Evolutionary conservation across 352 stramenopile species (phyloP).

Genomic region (Phytophthora ramorum): DNA sequence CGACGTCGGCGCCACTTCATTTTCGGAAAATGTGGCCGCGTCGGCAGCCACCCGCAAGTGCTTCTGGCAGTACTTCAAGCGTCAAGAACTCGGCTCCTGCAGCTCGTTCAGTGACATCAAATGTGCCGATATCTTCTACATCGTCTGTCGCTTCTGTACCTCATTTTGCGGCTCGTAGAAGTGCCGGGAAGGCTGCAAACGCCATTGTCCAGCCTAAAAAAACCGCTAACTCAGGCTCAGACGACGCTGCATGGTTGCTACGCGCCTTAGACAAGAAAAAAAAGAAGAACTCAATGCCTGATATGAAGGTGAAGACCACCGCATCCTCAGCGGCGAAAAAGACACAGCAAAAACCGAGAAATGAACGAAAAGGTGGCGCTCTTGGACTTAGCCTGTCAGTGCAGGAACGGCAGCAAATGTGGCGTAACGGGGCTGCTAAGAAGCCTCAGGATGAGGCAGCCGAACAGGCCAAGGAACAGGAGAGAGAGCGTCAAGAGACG

Average conservation of each 20-base stretch:
- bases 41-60: constrained; percentile 16
- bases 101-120: background rate
- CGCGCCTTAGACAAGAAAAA: constrained; percentile 55
- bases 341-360: constrained; percentile 19
- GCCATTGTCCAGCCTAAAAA: constrained; percentile 8
- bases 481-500: constrained; percentile 43
- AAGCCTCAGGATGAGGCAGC: constrained; percentile 24
- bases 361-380: constrained; percentile 13
- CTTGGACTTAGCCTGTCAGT: constrained; percentile 25
- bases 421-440: constrained; percentile 28
- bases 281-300: constrained; percentile 18
- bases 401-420: constrained; percentile 39
- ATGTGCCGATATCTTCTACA: background rate
- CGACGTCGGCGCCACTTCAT: constrained; percentile 22
- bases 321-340: constrained; percentile 1
- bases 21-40: constrained; percentile 50
- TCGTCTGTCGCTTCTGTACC: constrained; percentile 4
- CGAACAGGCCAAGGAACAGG: constrained; percentile 31
- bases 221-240: background rate
- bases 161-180: constrained; percentile 28
- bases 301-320: constrained; percentile 5
- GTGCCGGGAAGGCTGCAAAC: constrained; percentile 20
- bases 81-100: constrained; percentile 6
- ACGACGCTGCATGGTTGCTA: constrained; percentile 47
- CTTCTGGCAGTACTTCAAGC: constrained; percentile 7